Percentiles rank a stretch among this genome's conserved stretches.
phyloP scores from a whole-genome alignment of 2,329 filamentous ascomycete genomes.

The Pseudocercospora fijiensis region DNA sequence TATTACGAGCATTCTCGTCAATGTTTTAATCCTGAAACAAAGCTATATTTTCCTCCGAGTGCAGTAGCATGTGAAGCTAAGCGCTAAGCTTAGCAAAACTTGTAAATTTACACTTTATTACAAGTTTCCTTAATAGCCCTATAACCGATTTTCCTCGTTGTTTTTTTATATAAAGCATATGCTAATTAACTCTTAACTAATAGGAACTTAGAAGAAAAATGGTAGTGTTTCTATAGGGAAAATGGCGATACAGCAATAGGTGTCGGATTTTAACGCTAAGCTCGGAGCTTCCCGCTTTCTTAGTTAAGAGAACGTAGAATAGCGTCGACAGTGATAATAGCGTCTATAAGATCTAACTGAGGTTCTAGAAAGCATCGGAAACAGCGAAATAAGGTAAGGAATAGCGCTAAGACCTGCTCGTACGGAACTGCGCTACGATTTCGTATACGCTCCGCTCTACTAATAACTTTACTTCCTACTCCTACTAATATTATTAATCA shows the following conservation, averaged over 20 bases:
- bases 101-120: not conserved
- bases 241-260: not conserved
- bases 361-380: no score
- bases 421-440: no score
- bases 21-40: not conserved
- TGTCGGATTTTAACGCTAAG: not conserved
- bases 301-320: not conserved
- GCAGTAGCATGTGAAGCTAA: not conserved
- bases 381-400: no score
- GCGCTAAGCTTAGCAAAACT: not conserved
- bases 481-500: no score
- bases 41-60: not conserved
- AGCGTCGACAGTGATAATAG: not conserved
- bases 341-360: not conserved
- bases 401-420: no score
- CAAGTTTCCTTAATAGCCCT: not conserved
- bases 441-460: no score
- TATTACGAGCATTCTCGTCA: not conserved
- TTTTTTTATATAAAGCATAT: not conserved
- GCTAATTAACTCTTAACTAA: not conserved
- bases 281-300: not conserved
- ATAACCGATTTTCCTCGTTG: not conserved
- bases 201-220: not conserved
- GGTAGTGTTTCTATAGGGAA: not conserved
- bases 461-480: no score